Evolutionary conservation across 805 yeast species (phyloP).

Genomic region (Candida jianshihensis): DNA sequence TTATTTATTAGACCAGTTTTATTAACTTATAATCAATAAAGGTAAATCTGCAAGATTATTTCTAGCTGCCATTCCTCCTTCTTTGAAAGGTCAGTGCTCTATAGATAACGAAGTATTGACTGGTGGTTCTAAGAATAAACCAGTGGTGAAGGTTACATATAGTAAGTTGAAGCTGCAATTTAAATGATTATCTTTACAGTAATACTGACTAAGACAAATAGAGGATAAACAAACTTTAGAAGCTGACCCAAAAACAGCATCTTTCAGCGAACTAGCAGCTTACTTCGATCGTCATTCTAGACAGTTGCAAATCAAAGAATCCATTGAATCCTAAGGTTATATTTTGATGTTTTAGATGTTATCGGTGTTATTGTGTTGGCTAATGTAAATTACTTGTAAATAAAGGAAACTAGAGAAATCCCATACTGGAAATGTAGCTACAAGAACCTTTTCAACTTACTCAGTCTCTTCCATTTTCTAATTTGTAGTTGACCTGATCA

Average conservation of each 20-base stretch:
- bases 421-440: too few relatives aligned
- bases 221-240: slow-evolving; percentile 68
- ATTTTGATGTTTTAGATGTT: too few relatives aligned
- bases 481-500: too few relatives aligned
- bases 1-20: neutral
- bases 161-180: slow-evolving; percentile 46
- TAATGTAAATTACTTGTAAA: neutral
- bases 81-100: slow-evolving; percentile 52
- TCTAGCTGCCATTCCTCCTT: slow-evolving; percentile 74
- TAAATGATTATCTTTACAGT: slow-evolving; percentile 16
- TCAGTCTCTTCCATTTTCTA: neutral
- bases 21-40: slow-evolving; percentile 6
- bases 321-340: slow-evolving; percentile 42
- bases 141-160: slow-evolving; percentile 68
- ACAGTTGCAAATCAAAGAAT: slow-evolving; percentile 66
- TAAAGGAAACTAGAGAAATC: neutral
- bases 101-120: slow-evolving; percentile 59
- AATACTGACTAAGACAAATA: slow-evolving; percentile 1
- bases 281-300: slow-evolving; percentile 79
- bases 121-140: slow-evolving; percentile 35
- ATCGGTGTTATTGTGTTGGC: too few relatives aligned
- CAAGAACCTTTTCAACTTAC: too few relatives aligned
- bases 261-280: slow-evolving; percentile 56
- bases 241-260: slow-evolving; percentile 54
- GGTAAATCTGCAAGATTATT: slow-evolving; percentile 78